Conservation (phyloP, 305 asterid species). For the Fraxinus xanthoxyloides region DNA sequence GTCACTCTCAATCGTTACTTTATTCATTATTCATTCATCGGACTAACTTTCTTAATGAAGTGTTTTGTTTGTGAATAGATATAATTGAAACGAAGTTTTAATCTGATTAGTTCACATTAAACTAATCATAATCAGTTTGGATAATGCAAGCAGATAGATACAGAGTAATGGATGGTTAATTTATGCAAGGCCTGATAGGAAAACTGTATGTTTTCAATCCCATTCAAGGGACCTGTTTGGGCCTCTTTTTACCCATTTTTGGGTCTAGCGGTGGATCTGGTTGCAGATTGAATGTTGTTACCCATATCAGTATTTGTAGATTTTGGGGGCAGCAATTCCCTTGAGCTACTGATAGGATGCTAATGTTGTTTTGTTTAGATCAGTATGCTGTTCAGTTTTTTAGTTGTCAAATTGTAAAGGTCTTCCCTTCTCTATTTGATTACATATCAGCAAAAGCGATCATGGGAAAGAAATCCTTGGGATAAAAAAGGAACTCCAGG, state of each 20-base stretch:
- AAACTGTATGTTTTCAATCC: background rate
- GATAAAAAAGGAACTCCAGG: background rate
- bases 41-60: background rate
- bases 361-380: constrained; percentile 4
- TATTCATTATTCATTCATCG: background rate
- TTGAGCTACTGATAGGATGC: background rate
- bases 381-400: background rate
- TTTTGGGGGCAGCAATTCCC: background rate
- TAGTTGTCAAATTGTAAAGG: constrained; percentile 4
- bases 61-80: background rate
- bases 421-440: background rate
- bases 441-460: background rate
- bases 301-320: background rate
- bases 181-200: background rate
- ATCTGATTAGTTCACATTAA: background rate
- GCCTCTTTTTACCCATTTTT: background rate
- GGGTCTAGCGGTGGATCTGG: background rate
- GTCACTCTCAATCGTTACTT: background rate
- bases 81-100: background rate
- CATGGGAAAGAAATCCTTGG: background rate
- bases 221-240: background rate
- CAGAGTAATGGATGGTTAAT: background rate
- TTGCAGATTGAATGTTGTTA: background rate
- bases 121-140: background rate
- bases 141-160: background rate